Evolutionary conservation across 2,329 filamentous ascomycete species (phyloP), one percentile per base, ranked within the genome.

Genomic region (Fusarium euwallaceae): DNA sequence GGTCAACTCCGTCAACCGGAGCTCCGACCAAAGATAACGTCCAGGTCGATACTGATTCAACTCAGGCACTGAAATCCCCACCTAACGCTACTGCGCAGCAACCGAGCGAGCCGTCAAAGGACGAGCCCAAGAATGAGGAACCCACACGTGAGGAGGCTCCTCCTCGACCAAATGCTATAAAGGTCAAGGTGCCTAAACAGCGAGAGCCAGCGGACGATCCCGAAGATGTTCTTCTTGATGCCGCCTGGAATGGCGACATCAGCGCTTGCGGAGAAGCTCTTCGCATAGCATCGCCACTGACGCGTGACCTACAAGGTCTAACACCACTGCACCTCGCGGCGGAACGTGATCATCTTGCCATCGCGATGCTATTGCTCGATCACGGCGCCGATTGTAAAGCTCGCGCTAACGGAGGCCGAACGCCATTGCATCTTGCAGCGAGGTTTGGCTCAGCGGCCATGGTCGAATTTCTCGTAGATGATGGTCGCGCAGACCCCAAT

Each of bases 311-410:
- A 4, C 76, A 78, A 7, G 80, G 80, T 27, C 74, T 81, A 4
- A 82, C 81, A 1, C 73, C 81, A 0, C 72, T 82, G 0, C 81
- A 82, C 34, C 78, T 82, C 6, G 80, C 81, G 4, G 76, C 78
- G 0, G 80, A 82, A 34, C 76, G 80, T 1, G 81, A 83, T 60
- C 73, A 81, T 37, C 75, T 81, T 29, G 80, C 81, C 11, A 77
- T 81, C 8, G 77, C 80, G n/a, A 81, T 82, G 75, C 76, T 82
- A 27, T 76, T 83, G 7, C 72, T 79, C 11, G 81, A 82, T 61
- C 75, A 72, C 14, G 75, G 75, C 14, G 80, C 79, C 6, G 72
- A 79, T 51, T 55, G 75, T 34, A 71, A 79, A 32, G 72, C 78
- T 0, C 78, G 78, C 45, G 79, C 80, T 45, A 78, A 78, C 39